These are phyloP conservation scores for Taphrina confusa DNA, from an alignment of 1,139 yeast genomes.

Conservation along the genomic window DNA sequence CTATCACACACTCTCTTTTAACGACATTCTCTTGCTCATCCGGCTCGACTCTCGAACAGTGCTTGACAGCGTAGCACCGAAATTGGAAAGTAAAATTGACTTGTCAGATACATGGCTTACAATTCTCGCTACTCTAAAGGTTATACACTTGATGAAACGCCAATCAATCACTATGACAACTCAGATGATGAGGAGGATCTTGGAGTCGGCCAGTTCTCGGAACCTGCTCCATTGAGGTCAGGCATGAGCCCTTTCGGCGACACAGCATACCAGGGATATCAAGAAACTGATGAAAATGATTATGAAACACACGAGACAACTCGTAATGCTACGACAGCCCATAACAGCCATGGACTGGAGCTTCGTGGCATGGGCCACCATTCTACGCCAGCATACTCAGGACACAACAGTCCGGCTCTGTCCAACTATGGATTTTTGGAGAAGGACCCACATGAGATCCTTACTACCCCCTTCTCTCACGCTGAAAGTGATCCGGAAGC, in stretches of 20 bases:
- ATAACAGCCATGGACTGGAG: neutral
- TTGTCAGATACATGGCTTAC: slow-evolving; percentile 29
- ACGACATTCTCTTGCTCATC: too few relatives aligned
- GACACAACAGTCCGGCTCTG: neutral
- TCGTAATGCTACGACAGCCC: neutral
- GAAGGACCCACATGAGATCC: slow-evolving; percentile 1
- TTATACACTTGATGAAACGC: slow-evolving; percentile 19
- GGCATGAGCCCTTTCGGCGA: slow-evolving; percentile 13
- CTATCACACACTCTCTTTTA: too few relatives aligned
- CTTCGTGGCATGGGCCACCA: neutral
- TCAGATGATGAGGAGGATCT: slow-evolving; percentile 30
- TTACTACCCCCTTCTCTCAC: slow-evolving; percentile 19
- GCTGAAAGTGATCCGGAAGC: slow-evolving; percentile 31
- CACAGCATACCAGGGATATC: slow-evolving; percentile 30
- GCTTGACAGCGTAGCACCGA: too few relatives aligned
- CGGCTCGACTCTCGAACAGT: too few relatives aligned
- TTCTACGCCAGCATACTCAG: neutral
- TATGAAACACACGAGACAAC: neutral
- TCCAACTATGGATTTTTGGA: neutral
- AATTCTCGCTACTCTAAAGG: slow-evolving; percentile 19
- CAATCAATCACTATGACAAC: slow-evolving; percentile 22
- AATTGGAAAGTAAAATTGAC: too few relatives aligned
- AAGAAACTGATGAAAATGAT: neutral
- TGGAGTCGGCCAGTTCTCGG: neutral
- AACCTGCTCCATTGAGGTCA: slow-evolving; percentile 7